These are phyloP conservation scores for Diaporthe sp. DNA, from an alignment of 2,329 filamentous ascomycete species.

Conservation along the genomic window DNA sequence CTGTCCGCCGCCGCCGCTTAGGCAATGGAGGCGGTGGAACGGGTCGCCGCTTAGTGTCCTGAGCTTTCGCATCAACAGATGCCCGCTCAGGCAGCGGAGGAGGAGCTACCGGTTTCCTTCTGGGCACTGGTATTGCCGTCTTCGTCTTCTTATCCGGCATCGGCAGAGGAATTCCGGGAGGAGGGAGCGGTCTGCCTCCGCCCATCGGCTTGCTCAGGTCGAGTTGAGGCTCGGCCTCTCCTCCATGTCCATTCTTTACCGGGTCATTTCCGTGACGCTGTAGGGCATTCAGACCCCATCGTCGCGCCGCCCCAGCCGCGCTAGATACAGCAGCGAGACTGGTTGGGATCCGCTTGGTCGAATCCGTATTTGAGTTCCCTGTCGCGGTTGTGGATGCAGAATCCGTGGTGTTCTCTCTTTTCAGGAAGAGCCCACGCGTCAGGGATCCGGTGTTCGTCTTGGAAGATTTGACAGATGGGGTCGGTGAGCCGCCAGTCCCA, in stretches of 20 bases:
- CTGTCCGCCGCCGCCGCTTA: constrained; percentile 56
- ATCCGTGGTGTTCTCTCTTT: constrained; percentile 55
- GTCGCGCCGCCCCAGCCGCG: constrained; percentile 68
- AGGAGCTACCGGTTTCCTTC: constrained; percentile 73
- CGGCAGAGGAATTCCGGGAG: constrained; percentile 84
- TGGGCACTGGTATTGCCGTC: constrained; percentile 70
- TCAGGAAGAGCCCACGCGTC: constrained; percentile 57
- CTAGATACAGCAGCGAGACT: constrained; percentile 67
- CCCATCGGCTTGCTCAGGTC: constrained; percentile 80
- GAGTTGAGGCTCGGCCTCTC: constrained; percentile 49
- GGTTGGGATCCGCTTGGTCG: constrained; percentile 61
- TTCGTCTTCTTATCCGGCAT: constrained; percentile 73
- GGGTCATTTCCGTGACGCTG: constrained; percentile 63
- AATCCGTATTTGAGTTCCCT: constrained; percentile 47
- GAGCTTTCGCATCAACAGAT: constrained; percentile 34
- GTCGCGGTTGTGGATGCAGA: constrained; percentile 54
- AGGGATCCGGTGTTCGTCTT: constrained; percentile 58
- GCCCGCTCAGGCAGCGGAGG: constrained; percentile 47
- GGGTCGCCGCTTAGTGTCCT: constrained; percentile 47
- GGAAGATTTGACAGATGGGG: constrained; percentile 54
- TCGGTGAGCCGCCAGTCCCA: constrained; percentile 49
- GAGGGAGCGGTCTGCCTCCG: constrained; percentile 84
- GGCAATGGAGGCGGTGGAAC: constrained; percentile 65
- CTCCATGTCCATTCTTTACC: constrained; percentile 45
- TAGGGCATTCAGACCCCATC: constrained; percentile 72